These are phyloP conservation scores for Haemoproteus tartakovskyi DNA, from an alignment of 169 alveolate genomes.

Conservation along the genomic window DNA sequence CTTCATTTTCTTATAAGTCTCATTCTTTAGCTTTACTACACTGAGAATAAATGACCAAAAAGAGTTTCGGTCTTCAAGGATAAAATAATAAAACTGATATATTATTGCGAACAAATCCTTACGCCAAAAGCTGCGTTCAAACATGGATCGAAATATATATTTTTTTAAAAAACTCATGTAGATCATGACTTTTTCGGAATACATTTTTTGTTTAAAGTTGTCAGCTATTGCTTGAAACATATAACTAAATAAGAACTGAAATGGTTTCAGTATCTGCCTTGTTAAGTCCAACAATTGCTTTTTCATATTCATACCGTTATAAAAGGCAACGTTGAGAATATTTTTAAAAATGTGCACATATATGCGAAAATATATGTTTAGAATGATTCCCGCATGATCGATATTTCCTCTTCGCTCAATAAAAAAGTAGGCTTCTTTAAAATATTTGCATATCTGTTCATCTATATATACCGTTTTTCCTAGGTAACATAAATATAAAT, in stretches of 20 bases:
- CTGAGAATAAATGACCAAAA: slow-evolving; percentile 14
- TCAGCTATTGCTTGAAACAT: slow-evolving; percentile 16
- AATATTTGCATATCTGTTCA: slow-evolving; percentile 11
- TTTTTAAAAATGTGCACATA: slow-evolving; percentile 54
- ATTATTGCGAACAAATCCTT: slow-evolving; percentile 46
- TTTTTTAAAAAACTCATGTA: slow-evolving; percentile 34
- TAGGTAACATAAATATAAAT: slow-evolving; percentile 7
- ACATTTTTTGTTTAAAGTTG: slow-evolving; percentile 18
- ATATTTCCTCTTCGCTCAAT: slow-evolving; percentile 29
- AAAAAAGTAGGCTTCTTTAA: slow-evolving; percentile 42
- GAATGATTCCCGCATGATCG: slow-evolving; percentile 1
- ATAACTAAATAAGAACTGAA: slow-evolving; percentile 34
- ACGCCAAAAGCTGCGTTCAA: slow-evolving; percentile 41
- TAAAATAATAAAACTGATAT: slow-evolving; percentile 54
- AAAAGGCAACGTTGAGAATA: slow-evolving; percentile 22
- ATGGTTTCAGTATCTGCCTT: slow-evolving; percentile 23
- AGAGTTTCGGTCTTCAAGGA: slow-evolving; percentile 14
- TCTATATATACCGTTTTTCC: slow-evolving; percentile 28
- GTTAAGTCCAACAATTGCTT: slow-evolving; percentile 35
- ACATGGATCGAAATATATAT: slow-evolving; percentile 45
- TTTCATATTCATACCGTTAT: slow-evolving; percentile 62
- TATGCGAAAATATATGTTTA: slow-evolving; percentile 19
- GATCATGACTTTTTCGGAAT: slow-evolving; percentile 13
- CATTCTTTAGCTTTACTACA: slow-evolving; percentile 16
- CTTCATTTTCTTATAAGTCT: slow-evolving; percentile 12